Conservation (phyloP, 163 green algal genomes). For the Chloromonas sp. region DNA sequence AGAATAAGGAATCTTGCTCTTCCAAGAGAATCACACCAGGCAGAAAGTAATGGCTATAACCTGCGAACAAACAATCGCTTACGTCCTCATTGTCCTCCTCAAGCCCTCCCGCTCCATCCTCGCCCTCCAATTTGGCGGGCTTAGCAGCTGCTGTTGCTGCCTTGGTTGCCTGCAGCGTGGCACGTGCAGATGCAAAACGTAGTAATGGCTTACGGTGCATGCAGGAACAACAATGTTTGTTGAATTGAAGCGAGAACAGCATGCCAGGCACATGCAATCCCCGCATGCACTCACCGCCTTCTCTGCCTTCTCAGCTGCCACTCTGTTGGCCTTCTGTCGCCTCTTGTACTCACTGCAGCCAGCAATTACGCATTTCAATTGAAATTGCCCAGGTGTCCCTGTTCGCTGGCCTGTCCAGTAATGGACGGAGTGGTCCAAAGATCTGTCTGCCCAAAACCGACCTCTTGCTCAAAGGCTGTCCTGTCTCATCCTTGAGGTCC, state of each 20-base stretch:
- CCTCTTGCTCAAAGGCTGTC: conserved; percentile 84
- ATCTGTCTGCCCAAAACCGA: conserved; percentile 16
- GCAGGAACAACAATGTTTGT: too few relatives aligned
- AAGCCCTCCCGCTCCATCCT: conserved; percentile 28
- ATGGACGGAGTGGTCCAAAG: too few relatives aligned
- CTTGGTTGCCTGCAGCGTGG: conserved; percentile 45
- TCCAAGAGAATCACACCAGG: too few relatives aligned
- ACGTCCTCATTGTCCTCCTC: conserved; percentile 50
- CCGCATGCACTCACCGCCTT: conserved; percentile 63
- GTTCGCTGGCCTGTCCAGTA: too few relatives aligned
- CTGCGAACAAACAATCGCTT: not conserved
- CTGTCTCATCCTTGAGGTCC: conserved; percentile 81
- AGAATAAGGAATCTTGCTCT: too few relatives aligned
- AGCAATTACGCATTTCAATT: not conserved
- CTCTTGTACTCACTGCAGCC: conserved; percentile 84
- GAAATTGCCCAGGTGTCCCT: too few relatives aligned
- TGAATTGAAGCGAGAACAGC: too few relatives aligned
- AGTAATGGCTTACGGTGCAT: too few relatives aligned
- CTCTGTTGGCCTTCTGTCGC: conserved; percentile 64
- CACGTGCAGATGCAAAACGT: too few relatives aligned
- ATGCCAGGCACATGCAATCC: not conserved
- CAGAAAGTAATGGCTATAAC: too few relatives aligned
- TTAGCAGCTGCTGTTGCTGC: conserved; percentile 54
- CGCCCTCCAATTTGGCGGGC: conserved; percentile 52
- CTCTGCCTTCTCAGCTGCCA: conserved; percentile 72